phyloP scores from a whole-genome alignment of 2,329 filamentous ascomycete genomes.

The Aspergillus sp. region DNA sequence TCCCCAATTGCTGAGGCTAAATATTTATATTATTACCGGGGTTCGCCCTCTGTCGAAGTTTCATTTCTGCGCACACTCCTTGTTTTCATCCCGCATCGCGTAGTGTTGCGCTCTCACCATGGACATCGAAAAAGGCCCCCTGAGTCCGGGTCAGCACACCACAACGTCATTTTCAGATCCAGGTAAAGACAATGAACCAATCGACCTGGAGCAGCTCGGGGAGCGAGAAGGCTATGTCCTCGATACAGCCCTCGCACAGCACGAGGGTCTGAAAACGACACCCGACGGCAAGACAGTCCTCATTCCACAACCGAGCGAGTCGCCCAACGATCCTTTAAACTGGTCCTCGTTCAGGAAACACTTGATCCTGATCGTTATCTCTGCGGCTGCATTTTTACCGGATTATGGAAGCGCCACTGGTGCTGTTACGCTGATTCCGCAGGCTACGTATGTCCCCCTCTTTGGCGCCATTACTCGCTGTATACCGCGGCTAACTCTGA shows the following conservation, averaged over 20 bases:
- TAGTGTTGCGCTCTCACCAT: not conserved
- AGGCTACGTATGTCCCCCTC: slow-evolving; percentile 27
- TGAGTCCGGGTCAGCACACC: not conserved
- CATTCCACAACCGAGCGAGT: slow-evolving; percentile 39
- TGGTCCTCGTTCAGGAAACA: slow-evolving; percentile 36
- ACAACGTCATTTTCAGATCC: not conserved
- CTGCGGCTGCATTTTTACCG: slow-evolving; percentile 38
- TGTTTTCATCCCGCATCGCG: not conserved
- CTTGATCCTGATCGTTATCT: slow-evolving; percentile 39
- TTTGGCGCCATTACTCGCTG: not conserved
- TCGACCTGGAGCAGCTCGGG: slow-evolving; percentile 13
- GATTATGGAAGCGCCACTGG: slow-evolving; percentile 46
- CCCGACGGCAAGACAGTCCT: slow-evolving; percentile 36
- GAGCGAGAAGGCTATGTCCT: slow-evolving; percentile 14
- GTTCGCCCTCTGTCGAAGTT: too few relatives aligned
- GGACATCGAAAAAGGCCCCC: not conserved
- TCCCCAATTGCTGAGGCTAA: too few relatives aligned
- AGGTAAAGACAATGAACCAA: not conserved
- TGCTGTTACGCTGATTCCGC: slow-evolving; percentile 41
- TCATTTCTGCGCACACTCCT: not conserved
- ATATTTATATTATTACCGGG: too few relatives aligned
- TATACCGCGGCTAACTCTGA: not conserved
- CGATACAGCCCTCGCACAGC: not conserved
- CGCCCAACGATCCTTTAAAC: slow-evolving; percentile 41
- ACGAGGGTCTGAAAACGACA: slow-evolving; percentile 29